A percentile compares a stretch with the other conserved stretches of the same genome.
These are phyloP conservation scores for Globisporangium camurandrum DNA, from an alignment of 352 stramenopile genomes.

Conservation along the genomic window DNA sequence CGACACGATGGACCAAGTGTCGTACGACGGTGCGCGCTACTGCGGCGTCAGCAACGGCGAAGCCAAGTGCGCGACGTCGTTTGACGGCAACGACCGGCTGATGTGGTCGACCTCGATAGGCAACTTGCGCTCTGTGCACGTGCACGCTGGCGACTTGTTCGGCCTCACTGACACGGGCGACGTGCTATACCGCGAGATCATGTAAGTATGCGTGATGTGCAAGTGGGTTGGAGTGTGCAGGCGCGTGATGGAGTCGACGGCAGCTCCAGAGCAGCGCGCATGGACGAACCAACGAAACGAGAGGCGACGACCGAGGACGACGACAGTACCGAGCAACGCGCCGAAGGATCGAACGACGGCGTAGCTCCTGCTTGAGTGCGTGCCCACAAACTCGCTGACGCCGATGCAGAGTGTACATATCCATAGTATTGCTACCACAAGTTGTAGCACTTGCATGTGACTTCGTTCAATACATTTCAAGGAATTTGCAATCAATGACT, in stretches of 20 bases:
- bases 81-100: slow-evolving; percentile 2
- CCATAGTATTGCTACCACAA: not conserved
- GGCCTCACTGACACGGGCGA: not conserved
- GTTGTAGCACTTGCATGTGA: not conserved
- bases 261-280: not conserved
- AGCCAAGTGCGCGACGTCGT: slow-evolving; percentile 8
- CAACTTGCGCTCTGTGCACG: slow-evolving; percentile 6
- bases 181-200: slow-evolving; percentile 6
- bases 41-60: slow-evolving; percentile 12
- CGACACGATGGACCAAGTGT: slow-evolving; percentile 7
- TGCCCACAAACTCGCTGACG: not conserved
- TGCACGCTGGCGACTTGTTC: slow-evolving; percentile 13
- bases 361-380: not conserved
- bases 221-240: not conserved
- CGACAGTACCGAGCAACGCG: not conserved
- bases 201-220: not conserved
- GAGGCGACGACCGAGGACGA: not conserved
- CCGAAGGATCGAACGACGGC: not conserved
- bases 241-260: not conserved
- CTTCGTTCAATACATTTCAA: not conserved
- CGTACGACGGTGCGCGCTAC: slow-evolving; percentile 12
- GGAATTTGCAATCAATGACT: too few species aligned
- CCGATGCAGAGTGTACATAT: not conserved
- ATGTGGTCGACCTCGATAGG: slow-evolving; percentile 7
- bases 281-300: not conserved